Evolutionary conservation across 352 stramenopile species (phyloP).

Genomic region (Nothophytophthora sp.): DNA sequence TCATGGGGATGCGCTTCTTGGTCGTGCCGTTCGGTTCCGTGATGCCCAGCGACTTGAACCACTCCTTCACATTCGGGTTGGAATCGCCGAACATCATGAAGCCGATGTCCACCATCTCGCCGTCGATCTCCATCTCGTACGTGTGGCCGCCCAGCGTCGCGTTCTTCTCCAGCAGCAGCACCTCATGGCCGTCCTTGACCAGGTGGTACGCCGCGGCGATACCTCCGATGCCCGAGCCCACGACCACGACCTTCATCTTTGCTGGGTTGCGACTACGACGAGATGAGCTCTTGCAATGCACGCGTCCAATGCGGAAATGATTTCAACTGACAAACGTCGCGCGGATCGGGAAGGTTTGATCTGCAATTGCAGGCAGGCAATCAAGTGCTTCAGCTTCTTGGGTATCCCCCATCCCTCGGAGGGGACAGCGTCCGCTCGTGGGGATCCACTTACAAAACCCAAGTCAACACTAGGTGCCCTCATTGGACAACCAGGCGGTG

Average conservation of each 20-base stretch:
- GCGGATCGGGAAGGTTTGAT: too few relatives aligned
- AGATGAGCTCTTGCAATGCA: conserved; percentile 13
- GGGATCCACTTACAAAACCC: conserved; percentile 30
- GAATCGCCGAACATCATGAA: conserved; percentile 87
- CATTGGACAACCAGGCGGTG: too few relatives aligned
- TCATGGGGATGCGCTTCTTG: conserved; percentile 77
- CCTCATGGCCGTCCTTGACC: conserved; percentile 69
- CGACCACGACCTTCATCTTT: conserved; percentile 75
- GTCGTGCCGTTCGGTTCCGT: conserved; percentile 70
- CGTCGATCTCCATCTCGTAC: conserved; percentile 78
- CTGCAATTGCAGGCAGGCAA: conserved; percentile 12
- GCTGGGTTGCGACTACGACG: conserved; percentile 5
- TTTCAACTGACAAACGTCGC: conserved; percentile 2
- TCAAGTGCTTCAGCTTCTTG: conserved; percentile 25
- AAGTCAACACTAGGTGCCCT: conserved; percentile 14
- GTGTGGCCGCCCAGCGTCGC: conserved; percentile 67
- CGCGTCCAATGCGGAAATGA: conserved; percentile 28
- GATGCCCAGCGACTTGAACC: conserved; percentile 75
- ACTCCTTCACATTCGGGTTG: conserved; percentile 84
- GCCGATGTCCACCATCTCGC: conserved; percentile 65
- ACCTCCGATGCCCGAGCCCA: conserved; percentile 69
- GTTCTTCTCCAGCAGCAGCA: conserved; percentile 70
- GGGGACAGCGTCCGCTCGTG: not conserved
- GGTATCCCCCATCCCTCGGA: conserved; percentile 14
- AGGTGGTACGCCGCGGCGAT: conserved; percentile 75